Evolutionary conservation across 345 rosid species (phyloP).

Genomic region (Mallotus nudiflorus): DNA sequence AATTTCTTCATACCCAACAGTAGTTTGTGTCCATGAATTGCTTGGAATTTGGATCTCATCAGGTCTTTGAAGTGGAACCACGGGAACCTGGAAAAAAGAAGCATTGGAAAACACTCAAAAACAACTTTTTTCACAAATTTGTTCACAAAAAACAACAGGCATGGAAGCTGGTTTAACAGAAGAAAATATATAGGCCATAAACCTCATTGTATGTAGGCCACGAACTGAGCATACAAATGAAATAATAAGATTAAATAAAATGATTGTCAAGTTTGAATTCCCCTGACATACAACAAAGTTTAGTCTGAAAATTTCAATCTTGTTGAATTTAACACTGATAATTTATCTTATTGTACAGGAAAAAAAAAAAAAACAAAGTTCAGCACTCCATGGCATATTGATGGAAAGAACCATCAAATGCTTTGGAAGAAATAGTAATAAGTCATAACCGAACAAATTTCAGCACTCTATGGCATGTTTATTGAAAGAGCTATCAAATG

Average conservation of each 20-base stretch:
- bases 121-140: neutral
- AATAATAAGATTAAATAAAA: neutral
- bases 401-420: neutral
- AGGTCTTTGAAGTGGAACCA: conserved; percentile 83
- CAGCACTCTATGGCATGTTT: neutral
- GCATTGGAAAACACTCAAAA: neutral
- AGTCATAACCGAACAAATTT: too few species aligned
- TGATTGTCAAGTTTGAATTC: conserved; percentile 3
- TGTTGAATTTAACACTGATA: neutral
- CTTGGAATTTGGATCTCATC: conserved; percentile 79
- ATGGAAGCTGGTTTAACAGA: neutral
- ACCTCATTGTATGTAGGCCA: too few species aligned
- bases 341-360: neutral
- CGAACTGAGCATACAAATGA: neutral
- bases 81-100: conserved; percentile 59
- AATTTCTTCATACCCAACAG: conserved; percentile 55
- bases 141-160: neutral
- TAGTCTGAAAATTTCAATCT: neutral
- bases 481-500: neutral
- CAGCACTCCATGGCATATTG: neutral
- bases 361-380: neutral
- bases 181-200: too few species aligned
- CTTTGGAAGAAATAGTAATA: too few species aligned
- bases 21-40: conserved; percentile 56
- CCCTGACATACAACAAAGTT: neutral